Conservation (phyloP, 2,329 filamentous ascomycete species). For the Apiospora malaysiana region DNA sequence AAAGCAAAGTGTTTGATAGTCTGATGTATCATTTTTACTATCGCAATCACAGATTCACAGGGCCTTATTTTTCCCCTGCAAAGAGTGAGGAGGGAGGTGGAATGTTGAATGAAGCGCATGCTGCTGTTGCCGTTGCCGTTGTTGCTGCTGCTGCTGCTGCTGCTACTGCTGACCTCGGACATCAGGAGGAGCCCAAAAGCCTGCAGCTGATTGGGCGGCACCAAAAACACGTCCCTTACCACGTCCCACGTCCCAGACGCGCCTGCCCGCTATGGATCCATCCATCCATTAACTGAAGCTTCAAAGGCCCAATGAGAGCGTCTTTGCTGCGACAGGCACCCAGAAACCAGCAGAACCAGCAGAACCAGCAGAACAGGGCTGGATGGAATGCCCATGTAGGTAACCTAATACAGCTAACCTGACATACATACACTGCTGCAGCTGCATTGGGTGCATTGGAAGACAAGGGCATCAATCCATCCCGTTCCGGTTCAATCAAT, state of each 20-base stretch:
- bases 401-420: conserved; percentile 12
- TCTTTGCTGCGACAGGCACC: neutral
- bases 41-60: neutral
- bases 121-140: too few species aligned
- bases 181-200: neutral
- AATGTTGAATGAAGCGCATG: neutral
- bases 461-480: neutral
- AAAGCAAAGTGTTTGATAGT: neutral
- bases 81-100: neutral
- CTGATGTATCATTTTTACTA: neutral
- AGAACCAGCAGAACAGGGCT: neutral
- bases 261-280: conserved; percentile 17
- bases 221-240: conserved; percentile 15
- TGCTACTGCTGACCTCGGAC: neutral
- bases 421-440: conserved; percentile 5
- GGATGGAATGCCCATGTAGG: conserved; percentile 9
- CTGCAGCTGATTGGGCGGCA: neutral
- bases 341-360: too few species aligned
- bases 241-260: conserved; percentile 14
- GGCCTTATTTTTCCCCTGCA: neutral
- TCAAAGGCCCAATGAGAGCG: conserved; percentile 2
- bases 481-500: neutral
- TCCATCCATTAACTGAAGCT: conserved; percentile 16
- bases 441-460: neutral
- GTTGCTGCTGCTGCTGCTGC: neutral